phyloP scores from a whole-genome alignment of 2,329 filamentous ascomycete species.

The Ophiostoma australiae region DNA sequence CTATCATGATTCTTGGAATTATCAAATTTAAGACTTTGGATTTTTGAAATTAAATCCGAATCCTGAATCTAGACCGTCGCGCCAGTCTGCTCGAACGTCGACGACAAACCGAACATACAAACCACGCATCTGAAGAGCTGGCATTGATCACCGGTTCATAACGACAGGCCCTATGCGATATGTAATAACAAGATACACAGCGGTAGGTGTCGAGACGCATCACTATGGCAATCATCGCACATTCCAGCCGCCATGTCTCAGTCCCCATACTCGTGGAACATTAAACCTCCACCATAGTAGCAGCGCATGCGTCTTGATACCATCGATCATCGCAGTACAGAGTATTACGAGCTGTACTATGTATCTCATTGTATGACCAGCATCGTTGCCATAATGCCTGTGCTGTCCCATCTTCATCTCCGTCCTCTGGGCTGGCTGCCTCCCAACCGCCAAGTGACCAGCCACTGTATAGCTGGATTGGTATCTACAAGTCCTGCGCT shows the following conservation, averaged over 20 bases:
- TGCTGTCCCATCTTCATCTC: slow-evolving; percentile 8
- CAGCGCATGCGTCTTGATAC: background rate
- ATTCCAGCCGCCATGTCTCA: slow-evolving; percentile 5
- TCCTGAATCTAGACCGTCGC: background rate
- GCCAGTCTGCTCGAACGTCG: background rate
- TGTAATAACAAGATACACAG: background rate
- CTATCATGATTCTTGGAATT: background rate
- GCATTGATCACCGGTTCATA: background rate
- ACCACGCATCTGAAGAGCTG: background rate
- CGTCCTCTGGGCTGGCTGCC: slow-evolving; percentile 1
- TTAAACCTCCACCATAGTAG: background rate
- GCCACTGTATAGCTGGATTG: background rate
- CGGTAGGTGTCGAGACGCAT: background rate
- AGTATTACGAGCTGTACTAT: background rate
- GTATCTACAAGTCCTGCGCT: background rate
- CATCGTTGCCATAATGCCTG: background rate
- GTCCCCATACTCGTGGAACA: background rate
- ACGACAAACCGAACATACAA: background rate
- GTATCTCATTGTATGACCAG: background rate
- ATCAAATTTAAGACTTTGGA: background rate
- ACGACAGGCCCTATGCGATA: background rate
- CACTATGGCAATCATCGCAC: background rate
- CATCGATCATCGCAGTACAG: background rate
- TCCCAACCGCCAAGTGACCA: slow-evolving; percentile 2
- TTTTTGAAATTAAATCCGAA: background rate